Evolutionary conservation across 805 yeast species (phyloP), one percentile per base, ranked within the genome.

Genomic region (Candida pini): DNA sequence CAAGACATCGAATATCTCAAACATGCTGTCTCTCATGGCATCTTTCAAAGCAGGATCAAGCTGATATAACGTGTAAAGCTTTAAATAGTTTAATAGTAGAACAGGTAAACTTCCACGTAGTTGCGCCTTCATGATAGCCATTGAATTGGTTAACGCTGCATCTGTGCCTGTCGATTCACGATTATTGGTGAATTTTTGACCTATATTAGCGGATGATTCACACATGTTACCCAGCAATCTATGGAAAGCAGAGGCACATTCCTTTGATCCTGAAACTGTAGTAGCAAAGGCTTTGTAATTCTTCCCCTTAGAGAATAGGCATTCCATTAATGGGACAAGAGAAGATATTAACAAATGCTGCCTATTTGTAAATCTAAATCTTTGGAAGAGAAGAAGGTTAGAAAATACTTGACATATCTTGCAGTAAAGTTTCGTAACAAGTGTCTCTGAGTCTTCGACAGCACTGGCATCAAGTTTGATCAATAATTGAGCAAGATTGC

Each of bases 301-400:
- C 12, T 45, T 38, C 21, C 35, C 31, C 14, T 45, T 40, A 31
- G 53, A 34, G 63, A 60, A 46, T 4, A 83, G 47, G 2, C 69
- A 55, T 31, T 63, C 69, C 51, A 90, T 57, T 31, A 80, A 57
- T 3, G 73, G 59, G 10, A 69, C 63, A 28, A 81, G 62, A 1
- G 71, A 53, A 1, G 64, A 47, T 6, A 75, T 60, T 3, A 87
- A 45, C 29, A 88, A 49, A 53, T 87, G 95, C 49, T 84, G 78
- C 51, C 97, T 75, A 24, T 79, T 76, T 0, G 80, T 66, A 14
- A 89, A 60, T 48, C 87, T 72, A 51, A 64, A 73, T 34, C 96
- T 70, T 48, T 86, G 92, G 49, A 69, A 69, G 18, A 86, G 60
- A 7, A 89, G 54, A 3, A 84, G 58, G 24, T 71, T 68, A 0